These are phyloP conservation scores for Trichoderma arundinaceum DNA, from an alignment of 2,329 filamentous ascomycete genomes.

Conservation along the genomic window DNA sequence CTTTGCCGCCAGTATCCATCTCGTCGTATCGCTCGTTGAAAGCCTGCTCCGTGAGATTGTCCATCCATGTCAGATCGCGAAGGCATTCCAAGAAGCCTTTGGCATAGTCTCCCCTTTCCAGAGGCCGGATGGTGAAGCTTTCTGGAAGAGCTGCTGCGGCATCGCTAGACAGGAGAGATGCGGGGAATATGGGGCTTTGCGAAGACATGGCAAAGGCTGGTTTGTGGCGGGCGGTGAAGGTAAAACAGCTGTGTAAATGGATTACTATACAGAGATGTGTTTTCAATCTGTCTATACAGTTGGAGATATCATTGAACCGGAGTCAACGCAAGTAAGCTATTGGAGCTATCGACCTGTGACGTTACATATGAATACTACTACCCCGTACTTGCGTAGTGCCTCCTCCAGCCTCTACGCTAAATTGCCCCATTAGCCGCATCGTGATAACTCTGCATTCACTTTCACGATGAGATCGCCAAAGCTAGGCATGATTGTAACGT, in stretches of 20 bases:
- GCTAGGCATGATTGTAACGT: background rate
- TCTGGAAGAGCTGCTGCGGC: conserved; percentile 66
- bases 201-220: background rate
- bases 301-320: background rate
- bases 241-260: background rate
- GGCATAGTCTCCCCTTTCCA: conserved; percentile 70
- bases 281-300: background rate
- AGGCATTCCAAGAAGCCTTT: conserved; percentile 78
- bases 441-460: background rate
- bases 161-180: conserved; percentile 67
- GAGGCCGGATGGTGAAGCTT: conserved; percentile 73
- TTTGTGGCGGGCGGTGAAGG: background rate
- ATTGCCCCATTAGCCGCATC: conserved; percentile 1
- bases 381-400: background rate
- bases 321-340: background rate
- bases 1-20: conserved; percentile 45
- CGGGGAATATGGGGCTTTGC: conserved; percentile 61
- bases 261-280: background rate
- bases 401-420: conserved; percentile 22
- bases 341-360: background rate
- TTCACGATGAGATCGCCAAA: background rate
- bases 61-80: conserved; percentile 76
- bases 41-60: conserved; percentile 68
- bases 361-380: conserved; percentile 20
- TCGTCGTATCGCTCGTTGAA: conserved; percentile 74